Evolutionary conservation across 345 rosid genomes (phyloP).

Genomic region (Erysimum cheiranthoides): DNA sequence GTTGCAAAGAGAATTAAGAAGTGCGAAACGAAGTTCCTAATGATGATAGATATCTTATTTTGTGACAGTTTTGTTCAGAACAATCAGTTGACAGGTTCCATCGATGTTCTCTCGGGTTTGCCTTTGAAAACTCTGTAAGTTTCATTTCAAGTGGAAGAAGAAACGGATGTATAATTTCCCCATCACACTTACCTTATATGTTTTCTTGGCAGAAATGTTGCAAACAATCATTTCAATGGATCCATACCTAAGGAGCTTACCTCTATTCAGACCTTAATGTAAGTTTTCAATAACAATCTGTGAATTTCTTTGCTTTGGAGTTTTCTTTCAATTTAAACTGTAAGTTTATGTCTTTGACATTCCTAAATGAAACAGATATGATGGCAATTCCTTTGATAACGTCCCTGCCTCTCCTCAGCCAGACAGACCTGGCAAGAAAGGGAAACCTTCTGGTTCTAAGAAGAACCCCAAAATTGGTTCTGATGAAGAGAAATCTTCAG

Average conservation of each 20-base stretch:
- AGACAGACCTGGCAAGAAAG: conserved; percentile 55
- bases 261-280: conserved; percentile 74
- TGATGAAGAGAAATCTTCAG: conserved; percentile 51
- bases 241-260: conserved; percentile 85
- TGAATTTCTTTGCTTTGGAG: neutral
- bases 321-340: conserved; percentile 24
- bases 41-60: conserved; percentile 38
- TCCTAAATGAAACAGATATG: conserved; percentile 64
- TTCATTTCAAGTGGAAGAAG: conserved; percentile 5
- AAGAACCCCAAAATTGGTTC: conserved; percentile 42
- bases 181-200: conserved; percentile 27
- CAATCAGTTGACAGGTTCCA: conserved; percentile 88
- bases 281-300: conserved; percentile 42
- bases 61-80: conserved; percentile 81
- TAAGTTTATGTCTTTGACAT: conserved; percentile 5
- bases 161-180: neutral
- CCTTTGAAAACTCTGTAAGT: conserved; percentile 88
- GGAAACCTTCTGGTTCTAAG: conserved; percentile 55
- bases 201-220: conserved; percentile 75
- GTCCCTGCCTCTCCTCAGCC: conserved; percentile 85
- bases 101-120: conserved; percentile 63
- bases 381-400: conserved; percentile 84
- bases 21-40: neutral
- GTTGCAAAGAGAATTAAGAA: neutral
- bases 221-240: conserved; percentile 86